Percentiles rank a stretch among this genome's conserved stretches.
Conservation (phyloP, 768 basidiomycete species). For the Ramaria rubella region DNA sequence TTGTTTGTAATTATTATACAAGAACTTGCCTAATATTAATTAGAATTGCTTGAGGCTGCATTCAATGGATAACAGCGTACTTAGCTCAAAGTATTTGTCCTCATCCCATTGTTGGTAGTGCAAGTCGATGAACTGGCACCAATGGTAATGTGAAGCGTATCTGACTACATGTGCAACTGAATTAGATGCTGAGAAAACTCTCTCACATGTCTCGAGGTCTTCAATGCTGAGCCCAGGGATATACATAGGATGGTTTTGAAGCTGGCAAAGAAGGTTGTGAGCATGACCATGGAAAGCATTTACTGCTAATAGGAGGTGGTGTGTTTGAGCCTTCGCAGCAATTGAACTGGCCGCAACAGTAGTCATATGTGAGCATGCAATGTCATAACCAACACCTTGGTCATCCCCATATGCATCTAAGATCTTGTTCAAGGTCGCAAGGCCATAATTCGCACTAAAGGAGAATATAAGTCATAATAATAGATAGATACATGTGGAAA, state of each 20-base stretch:
- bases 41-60: neutral
- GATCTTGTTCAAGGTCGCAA: conserved; percentile 13
- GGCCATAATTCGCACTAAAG: conserved; percentile 21
- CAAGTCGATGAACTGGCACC: conserved; percentile 10
- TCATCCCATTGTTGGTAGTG: conserved; percentile 20
- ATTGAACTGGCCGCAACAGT: conserved; percentile 14
- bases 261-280: conserved; percentile 18
- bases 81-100: conserved; percentile 14
- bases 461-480: too few species aligned
- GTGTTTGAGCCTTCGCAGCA: neutral
- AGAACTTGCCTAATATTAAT: neutral
- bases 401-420: conserved; percentile 9
- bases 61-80: conserved; percentile 4
- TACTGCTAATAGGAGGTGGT: neutral
- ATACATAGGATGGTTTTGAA: conserved; percentile 14
- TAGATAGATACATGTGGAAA: conserved; percentile 1
- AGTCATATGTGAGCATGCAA: conserved; percentile 17
- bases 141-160: conserved; percentile 16
- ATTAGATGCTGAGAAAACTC: conserved; percentile 16
- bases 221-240: conserved; percentile 14
- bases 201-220: conserved; percentile 17
- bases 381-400: conserved; percentile 19
- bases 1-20: conserved; percentile 3
- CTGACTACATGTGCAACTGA: conserved; percentile 9
- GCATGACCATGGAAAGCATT: conserved; percentile 17